phyloP scores from a whole-genome alignment of 2,329 filamentous ascomycete species.

The Macrophomina phaseolina region DNA sequence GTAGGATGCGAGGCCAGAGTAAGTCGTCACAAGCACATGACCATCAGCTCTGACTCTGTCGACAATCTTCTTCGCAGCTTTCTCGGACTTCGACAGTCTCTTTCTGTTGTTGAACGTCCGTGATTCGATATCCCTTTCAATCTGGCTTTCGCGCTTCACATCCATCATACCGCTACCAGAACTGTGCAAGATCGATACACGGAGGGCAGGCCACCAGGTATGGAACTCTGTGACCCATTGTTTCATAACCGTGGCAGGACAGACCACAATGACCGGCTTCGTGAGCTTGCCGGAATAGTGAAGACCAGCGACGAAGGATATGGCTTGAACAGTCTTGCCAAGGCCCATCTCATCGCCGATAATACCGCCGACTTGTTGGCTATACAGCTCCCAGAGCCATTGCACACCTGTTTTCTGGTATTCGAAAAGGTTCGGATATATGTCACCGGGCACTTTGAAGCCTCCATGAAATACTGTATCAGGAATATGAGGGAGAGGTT shows the following conservation, averaged over 20 bases:
- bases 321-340: constrained; percentile 88
- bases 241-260: constrained; percentile 90
- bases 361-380: constrained; percentile 89
- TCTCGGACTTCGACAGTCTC: constrained; percentile 61
- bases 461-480: constrained; percentile 78
- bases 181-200: constrained; percentile 92
- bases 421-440: constrained; percentile 89
- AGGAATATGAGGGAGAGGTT: constrained; percentile 80
- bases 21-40: constrained; percentile 94
- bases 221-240: constrained; percentile 99
- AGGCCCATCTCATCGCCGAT: constrained; percentile 98
- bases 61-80: constrained; percentile 79
- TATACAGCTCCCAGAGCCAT: constrained; percentile 92
- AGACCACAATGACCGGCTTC: constrained; percentile 88
- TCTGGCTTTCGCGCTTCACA: constrained; percentile 63
- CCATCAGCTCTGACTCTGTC: constrained; percentile 82
- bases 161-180: constrained; percentile 97
- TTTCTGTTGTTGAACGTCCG: constrained; percentile 13
- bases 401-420: constrained; percentile 98
- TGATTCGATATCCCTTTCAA: constrained; percentile 66
- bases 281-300: constrained; percentile 88
- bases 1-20: constrained; percentile 94
- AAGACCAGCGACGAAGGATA: constrained; percentile 84
- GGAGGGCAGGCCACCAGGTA: constrained; percentile 97
- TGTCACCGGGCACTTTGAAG: constrained; percentile 86